phyloP scores from a whole-genome alignment of 331 rosid genomes.

The Dryas integrifolia region DNA sequence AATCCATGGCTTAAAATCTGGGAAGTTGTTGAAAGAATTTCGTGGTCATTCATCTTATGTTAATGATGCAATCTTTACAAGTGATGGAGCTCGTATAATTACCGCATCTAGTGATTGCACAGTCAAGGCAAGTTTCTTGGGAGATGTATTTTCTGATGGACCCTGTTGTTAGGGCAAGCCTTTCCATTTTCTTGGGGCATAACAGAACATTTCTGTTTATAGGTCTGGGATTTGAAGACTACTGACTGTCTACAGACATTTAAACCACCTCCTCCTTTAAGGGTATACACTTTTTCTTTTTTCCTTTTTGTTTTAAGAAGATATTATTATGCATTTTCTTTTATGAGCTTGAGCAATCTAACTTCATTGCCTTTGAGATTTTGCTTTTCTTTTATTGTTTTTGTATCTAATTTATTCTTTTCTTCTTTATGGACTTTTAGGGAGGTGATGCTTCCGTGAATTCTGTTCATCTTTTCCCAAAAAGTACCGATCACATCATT shows the following conservation, averaged over 20 bases:
- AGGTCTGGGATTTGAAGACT: slow-evolving; percentile 97
- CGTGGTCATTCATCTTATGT: slow-evolving; percentile 97
- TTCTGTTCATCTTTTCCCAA: slow-evolving; percentile 84
- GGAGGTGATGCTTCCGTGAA: slow-evolving; percentile 96
- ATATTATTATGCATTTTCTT: neutral
- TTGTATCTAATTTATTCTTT: slow-evolving; percentile 30
- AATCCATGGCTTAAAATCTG: slow-evolving; percentile 94
- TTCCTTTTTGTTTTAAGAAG: neutral
- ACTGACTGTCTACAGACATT: slow-evolving; percentile 89
- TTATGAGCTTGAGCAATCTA: slow-evolving; percentile 16
- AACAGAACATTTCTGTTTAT: slow-evolving; percentile 22
- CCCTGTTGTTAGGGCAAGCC: neutral
- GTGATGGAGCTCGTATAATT: slow-evolving; percentile 80
- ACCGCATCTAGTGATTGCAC: slow-evolving; percentile 99
- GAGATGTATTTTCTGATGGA: slow-evolving; percentile 7
- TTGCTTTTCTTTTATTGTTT: slow-evolving; percentile 14
- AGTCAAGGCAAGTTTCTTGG: slow-evolving; percentile 60
- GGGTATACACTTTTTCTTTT: slow-evolving; percentile 35
- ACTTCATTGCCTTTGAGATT: slow-evolving; percentile 4
- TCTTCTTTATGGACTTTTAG: slow-evolving; percentile 39
- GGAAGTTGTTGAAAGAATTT: slow-evolving; percentile 90
- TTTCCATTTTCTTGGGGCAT: slow-evolving; percentile 11
- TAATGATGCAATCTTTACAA: slow-evolving; percentile 86
- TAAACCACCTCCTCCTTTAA: slow-evolving; percentile 98
- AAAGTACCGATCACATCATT: slow-evolving; percentile 67